phyloP scores from a whole-genome alignment of 2,329 filamentous ascomycete species.

The Fusarium napiforme region DNA sequence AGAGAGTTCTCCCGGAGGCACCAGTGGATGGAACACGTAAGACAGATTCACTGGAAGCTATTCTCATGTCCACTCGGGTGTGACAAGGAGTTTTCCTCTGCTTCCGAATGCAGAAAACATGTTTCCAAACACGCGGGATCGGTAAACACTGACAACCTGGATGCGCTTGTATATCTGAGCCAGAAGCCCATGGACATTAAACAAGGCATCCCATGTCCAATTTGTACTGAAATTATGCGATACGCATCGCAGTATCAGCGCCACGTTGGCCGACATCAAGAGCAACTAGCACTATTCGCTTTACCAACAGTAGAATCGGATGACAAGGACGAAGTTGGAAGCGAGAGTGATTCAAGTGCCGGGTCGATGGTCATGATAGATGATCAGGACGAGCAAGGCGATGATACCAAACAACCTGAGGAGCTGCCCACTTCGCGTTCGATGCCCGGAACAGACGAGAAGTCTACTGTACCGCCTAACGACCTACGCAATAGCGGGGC shows the following conservation, averaged over 20 bases:
- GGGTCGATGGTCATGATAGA: too few relatives aligned
- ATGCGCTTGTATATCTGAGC: neutral
- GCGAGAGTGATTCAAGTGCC: too few relatives aligned
- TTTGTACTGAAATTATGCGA: neutral
- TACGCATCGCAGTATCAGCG: neutral
- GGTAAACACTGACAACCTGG: rapidly evolving
- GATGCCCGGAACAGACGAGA: neutral
- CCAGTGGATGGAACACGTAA: neutral
- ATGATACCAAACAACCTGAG: neutral
- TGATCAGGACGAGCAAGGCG: neutral
- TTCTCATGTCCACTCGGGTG: neutral
- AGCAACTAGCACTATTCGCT: neutral
- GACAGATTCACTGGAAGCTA: neutral
- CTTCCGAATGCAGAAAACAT: neutral
- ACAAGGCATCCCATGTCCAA: neutral
- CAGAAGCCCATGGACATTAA: neutral
- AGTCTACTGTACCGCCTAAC: rapidly evolving
- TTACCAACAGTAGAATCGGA: neutral
- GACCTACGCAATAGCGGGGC: neutral
- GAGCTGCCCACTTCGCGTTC: neutral
- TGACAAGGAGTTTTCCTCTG: rapidly evolving
- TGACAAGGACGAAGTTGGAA: too few relatives aligned
- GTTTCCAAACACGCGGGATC: neutral
- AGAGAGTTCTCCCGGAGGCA: neutral
- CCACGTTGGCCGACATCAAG: neutral